phyloP scores from a whole-genome alignment of 768 basidiomycete species.

The Mycena indigotica region DNA sequence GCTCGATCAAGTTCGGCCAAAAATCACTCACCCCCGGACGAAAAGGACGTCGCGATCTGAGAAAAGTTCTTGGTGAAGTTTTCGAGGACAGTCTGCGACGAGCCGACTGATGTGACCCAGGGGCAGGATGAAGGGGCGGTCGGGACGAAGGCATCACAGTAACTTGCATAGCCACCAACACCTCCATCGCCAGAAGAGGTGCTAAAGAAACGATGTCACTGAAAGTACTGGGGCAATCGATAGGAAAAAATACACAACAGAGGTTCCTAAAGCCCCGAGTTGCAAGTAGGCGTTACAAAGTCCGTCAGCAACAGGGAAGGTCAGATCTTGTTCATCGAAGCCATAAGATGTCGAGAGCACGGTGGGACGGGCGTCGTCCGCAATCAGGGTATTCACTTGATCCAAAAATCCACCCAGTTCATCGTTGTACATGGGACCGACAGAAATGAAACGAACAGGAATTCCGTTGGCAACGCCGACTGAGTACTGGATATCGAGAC shows the following conservation, averaged over 20 bases:
- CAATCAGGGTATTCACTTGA: slow-evolving; percentile 25
- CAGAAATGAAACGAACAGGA: not conserved
- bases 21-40: not conserved
- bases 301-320: slow-evolving; percentile 5
- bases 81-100: not conserved
- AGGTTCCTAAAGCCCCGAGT: slow-evolving; percentile 50
- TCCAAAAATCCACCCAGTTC: slow-evolving; percentile 21
- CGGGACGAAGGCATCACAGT: not conserved
- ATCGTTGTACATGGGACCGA: not conserved
- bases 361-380: slow-evolving; percentile 18
- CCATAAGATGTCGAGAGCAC: slow-evolving; percentile 27
- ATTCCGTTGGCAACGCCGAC: not conserved
- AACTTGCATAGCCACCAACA: too few species aligned
- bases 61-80: not conserved
- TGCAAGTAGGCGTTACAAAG: slow-evolving; percentile 40
- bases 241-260: too few species aligned
- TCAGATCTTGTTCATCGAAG: slow-evolving; percentile 15
- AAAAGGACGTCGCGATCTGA: not conserved
- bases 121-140: not conserved
- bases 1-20: not conserved
- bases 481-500: too few species aligned
- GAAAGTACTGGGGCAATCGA: too few species aligned
- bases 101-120: too few species aligned
- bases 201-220: too few species aligned
- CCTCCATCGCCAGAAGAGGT: too few species aligned